These are phyloP conservation scores for Lipomyces yamadae DNA, from an alignment of 805 yeast genomes.

Conservation along the genomic window DNA sequence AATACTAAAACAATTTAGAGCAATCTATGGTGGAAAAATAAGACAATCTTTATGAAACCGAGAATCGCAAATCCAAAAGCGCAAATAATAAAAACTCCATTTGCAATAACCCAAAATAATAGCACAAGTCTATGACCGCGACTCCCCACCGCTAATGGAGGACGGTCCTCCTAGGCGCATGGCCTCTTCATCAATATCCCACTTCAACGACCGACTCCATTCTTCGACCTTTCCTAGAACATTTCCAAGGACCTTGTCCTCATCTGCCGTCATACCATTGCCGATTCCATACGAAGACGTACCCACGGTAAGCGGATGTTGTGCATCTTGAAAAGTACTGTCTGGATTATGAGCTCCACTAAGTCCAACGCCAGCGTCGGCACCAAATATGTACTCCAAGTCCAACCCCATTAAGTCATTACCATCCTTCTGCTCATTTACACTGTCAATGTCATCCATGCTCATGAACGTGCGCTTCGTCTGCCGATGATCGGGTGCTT, in stretches of 20 bases:
- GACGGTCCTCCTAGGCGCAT: conserved; percentile 13
- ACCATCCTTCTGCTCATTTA: not conserved
- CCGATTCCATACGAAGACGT: conserved; percentile 1
- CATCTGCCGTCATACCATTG: conserved; percentile 12
- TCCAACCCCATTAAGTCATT: conserved; percentile 2
- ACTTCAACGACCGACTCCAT: conserved; percentile 24
- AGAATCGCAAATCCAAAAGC: not conserved
- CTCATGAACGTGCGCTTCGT: conserved; percentile 4
- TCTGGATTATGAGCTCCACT: no score
- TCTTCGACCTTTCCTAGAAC: conserved; percentile 15
- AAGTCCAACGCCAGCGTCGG: not conserved
- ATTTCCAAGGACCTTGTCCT: conserved; percentile 17
- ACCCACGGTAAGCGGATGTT: not conserved
- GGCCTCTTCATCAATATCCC: conserved; percentile 26
- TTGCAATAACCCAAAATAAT: not conserved
- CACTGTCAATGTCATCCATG: not conserved
- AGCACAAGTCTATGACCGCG: not conserved
- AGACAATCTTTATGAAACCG: not conserved
- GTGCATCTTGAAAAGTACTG: conserved; percentile 16
- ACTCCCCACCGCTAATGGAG: not conserved
- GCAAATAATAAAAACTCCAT: not conserved
- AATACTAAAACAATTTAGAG: not conserved
- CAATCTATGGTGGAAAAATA: not conserved
- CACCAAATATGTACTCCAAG: not conserved
- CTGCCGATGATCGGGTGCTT: not conserved